Conservation (phyloP, 2,329 filamentous ascomycete genomes). For the Cordyceps tenuipes region DNA sequence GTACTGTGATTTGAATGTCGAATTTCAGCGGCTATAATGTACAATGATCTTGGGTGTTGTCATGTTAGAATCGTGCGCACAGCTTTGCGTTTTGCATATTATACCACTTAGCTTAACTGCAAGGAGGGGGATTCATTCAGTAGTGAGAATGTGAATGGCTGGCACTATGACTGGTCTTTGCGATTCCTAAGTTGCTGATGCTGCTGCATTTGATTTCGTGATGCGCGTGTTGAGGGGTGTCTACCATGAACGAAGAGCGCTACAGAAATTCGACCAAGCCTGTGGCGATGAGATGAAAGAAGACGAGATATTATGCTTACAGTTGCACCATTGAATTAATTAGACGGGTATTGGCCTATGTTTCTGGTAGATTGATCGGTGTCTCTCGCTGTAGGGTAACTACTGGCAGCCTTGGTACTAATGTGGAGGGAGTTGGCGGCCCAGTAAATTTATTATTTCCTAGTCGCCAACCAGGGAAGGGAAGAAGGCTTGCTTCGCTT, state of each 20-base stretch:
- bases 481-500: too few species aligned
- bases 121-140: background rate
- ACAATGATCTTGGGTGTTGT: conserved; percentile 5
- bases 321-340: background rate
- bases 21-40: conserved; percentile 5
- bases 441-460: background rate
- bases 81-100: conserved; percentile 12
- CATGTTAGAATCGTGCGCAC: background rate
- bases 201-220: too few species aligned
- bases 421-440: background rate
- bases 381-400: background rate
- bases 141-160: background rate
- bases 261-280: too few species aligned
- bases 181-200: background rate
- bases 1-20: conserved; percentile 6
- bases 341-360: background rate
- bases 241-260: too few species aligned
- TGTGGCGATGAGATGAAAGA: background rate
- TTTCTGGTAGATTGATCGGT: background rate
- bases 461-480: too few species aligned
- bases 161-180: background rate
- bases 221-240: too few species aligned
- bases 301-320: too few species aligned
- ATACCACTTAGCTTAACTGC: conserved; percentile 1
- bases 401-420: too few species aligned